phyloP scores from a whole-genome alignment of 106 monocot genomes.

The Apostasia ramifera region DNA sequence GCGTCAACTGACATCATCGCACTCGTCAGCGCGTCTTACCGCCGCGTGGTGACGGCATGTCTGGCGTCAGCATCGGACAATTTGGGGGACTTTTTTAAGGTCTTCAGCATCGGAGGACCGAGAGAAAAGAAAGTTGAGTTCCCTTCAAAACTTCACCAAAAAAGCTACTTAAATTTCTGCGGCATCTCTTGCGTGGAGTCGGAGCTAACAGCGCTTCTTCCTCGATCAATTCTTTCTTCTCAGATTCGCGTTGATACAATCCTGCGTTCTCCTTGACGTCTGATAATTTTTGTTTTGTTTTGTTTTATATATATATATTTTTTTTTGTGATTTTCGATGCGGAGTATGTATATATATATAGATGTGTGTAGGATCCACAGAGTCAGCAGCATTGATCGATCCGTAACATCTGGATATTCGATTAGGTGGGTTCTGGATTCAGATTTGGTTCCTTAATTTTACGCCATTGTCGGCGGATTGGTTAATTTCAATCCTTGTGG shows the following conservation, averaged over 20 bases:
- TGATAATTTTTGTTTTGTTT: too few relatives aligned
- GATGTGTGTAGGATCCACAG: too few relatives aligned
- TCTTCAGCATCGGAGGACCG: slow-evolving; percentile 7
- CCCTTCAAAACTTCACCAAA: not conserved
- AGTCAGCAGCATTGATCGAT: not conserved
- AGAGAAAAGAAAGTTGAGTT: not conserved
- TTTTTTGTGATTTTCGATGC: too few relatives aligned
- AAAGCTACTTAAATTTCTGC: not conserved
- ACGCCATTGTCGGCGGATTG: too few relatives aligned
- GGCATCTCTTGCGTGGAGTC: too few relatives aligned
- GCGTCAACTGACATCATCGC: not conserved
- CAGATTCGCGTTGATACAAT: not conserved
- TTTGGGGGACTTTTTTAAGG: not conserved
- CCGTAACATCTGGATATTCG: not conserved
- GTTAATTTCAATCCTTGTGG: not conserved
- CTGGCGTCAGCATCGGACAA: not conserved
- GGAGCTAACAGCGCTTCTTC: not conserved
- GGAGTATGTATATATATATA: too few relatives aligned
- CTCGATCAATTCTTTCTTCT: not conserved
- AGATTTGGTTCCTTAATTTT: too few relatives aligned
- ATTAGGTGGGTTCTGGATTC: not conserved
- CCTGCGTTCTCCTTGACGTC: too few relatives aligned
- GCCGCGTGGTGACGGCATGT: slow-evolving; percentile 12
- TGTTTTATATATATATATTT: too few relatives aligned
- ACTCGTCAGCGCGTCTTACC: slow-evolving; percentile 14